These are phyloP conservation scores for Periconia sp. DNA, from an alignment of 2,329 filamentous ascomycete species.

Conservation along the genomic window DNA sequence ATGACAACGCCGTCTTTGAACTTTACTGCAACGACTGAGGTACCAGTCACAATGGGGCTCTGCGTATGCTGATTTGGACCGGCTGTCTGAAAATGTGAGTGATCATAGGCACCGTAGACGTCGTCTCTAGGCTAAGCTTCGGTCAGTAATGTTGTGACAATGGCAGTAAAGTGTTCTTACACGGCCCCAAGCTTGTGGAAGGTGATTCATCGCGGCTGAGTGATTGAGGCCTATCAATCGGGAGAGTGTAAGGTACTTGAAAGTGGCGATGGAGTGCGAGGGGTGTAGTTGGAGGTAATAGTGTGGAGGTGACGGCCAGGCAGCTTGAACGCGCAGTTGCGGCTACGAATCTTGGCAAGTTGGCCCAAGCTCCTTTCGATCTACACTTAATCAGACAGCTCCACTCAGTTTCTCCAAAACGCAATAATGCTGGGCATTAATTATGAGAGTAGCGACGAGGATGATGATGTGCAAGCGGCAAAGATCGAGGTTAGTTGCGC, in stretches of 20 bases:
- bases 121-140: conserved; percentile 85
- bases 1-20: conserved; percentile 97
- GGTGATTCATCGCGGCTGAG: conserved; percentile 64
- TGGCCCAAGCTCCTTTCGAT: conserved; percentile 39
- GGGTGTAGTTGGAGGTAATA: conserved; percentile 24
- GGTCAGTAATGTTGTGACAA: conserved; percentile 27
- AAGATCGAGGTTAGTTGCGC: conserved; percentile 47
- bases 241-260: conserved; percentile 1
- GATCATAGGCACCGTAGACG: conserved; percentile 92
- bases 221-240: conserved; percentile 1
- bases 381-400: conserved; percentile 2
- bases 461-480: conserved; percentile 42
- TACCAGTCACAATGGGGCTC: conserved; percentile 92
- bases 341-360: conserved; percentile 13
- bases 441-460: conserved; percentile 55
- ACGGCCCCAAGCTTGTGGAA: conserved; percentile 70
- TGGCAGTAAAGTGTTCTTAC: conserved; percentile 50
- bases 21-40: conserved; percentile 92
- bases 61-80: conserved; percentile 82
- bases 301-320: conserved; percentile 31
- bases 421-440: conserved; percentile 49
- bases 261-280: conserved; percentile 8
- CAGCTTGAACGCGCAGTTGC: conserved; percentile 34
- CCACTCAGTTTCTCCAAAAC: conserved; percentile 1
- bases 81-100: conserved; percentile 76